Evolutionary conservation across 1,284 basidiomycete genomes (phyloP).

Genomic region (Chalciporus sp.): DNA sequence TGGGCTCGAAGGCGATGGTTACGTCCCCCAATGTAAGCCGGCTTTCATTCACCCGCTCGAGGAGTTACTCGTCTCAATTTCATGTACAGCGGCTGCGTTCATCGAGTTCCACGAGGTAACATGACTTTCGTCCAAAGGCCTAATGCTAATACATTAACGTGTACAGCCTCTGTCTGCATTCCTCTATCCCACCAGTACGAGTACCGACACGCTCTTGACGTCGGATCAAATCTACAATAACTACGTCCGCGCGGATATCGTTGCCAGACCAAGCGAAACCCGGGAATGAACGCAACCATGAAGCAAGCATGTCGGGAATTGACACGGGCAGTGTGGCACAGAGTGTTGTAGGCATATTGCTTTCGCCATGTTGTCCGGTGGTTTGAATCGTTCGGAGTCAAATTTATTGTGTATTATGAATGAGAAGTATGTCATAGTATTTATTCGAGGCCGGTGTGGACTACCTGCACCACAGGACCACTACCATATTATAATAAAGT

Average conservation of each 20-base stretch:
- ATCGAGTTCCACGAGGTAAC: constrained; percentile 71
- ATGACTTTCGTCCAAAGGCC: neutral
- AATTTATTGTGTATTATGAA: neutral
- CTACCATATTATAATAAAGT: too few species aligned
- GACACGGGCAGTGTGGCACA: neutral
- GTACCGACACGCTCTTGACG: constrained; percentile 54
- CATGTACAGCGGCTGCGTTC: constrained; percentile 61
- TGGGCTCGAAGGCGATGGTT: constrained; percentile 63
- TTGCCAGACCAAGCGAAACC: constrained; percentile 13
- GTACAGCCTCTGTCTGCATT: constrained; percentile 52
- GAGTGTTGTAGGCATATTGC: neutral
- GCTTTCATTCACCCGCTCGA: constrained; percentile 1
- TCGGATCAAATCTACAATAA: constrained; percentile 64
- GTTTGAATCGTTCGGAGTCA: neutral
- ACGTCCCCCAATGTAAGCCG: constrained; percentile 55
- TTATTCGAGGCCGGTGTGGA: too few species aligned
- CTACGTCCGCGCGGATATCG: constrained; percentile 54
- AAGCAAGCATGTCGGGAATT: neutral
- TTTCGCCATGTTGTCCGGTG: too few species aligned
- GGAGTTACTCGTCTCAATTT: neutral
- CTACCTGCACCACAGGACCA: too few species aligned
- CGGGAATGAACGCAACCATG: constrained; percentile 11
- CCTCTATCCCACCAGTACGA: constrained; percentile 46
- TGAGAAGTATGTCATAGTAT: too few species aligned
- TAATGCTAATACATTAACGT: neutral